Conservation (phyloP, 1,139 yeast species). For the Geotrichum fermentans region DNA sequence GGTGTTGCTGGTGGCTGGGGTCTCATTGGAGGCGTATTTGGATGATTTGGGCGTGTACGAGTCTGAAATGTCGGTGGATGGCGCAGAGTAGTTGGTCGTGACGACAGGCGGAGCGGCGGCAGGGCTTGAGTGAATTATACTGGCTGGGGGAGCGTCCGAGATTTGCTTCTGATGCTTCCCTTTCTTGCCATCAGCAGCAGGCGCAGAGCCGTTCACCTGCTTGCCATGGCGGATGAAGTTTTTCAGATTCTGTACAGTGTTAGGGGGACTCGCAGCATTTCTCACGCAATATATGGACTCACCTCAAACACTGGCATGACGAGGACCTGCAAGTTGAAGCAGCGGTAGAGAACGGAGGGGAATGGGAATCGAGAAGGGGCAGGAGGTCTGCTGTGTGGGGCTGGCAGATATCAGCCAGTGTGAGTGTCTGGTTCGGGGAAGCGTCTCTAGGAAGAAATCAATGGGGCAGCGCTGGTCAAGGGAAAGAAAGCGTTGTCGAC, state of each 20-base stretch:
- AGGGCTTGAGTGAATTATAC: background rate
- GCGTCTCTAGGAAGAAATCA: too few species aligned
- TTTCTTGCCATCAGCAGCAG: background rate
- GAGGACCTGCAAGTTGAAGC: background rate
- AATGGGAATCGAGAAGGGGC: background rate
- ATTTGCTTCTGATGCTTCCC: slow-evolving; percentile 1
- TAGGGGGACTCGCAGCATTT: background rate
- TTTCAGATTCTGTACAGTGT: slow-evolving; percentile 10
- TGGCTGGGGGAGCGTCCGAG: background rate
- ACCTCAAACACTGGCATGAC: slow-evolving; percentile 19
- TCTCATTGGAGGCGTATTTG: background rate
- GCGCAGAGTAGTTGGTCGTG: slow-evolving; percentile 1
- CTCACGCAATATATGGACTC: slow-evolving; percentile 1
- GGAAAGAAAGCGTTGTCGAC: too few species aligned
- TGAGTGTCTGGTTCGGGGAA: too few species aligned
- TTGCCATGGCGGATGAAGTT: slow-evolving; percentile 18
- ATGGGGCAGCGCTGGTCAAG: too few species aligned
- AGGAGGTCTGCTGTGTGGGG: slow-evolving; percentile 1
- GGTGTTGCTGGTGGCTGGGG: background rate
- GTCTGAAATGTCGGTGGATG: slow-evolving; percentile 1
- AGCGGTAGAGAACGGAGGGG: background rate
- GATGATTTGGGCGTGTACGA: background rate
- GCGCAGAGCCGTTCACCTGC: background rate
- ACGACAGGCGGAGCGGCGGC: slow-evolving; percentile 3
- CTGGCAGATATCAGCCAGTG: too few species aligned